Conservation (phyloP, 2,329 filamentous ascomycete genomes). For the Trichoderma oligosporum region DNA sequence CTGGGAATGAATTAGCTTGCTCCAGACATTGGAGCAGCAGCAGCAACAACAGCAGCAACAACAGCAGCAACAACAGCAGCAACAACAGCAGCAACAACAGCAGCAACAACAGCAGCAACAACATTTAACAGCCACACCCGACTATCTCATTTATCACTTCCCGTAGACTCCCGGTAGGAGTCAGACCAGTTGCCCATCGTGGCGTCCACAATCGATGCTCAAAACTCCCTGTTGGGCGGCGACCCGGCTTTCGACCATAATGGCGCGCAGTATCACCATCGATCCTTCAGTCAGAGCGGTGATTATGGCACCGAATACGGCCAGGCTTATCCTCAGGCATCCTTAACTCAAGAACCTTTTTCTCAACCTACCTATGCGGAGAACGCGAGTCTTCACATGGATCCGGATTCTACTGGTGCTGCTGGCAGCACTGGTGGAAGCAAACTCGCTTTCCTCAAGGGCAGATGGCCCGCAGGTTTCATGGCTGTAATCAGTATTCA, state of each 20-base stretch:
- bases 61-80: no score
- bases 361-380: slow-evolving; percentile 29
- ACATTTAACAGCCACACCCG: background rate
- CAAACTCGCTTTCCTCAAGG: slow-evolving; percentile 69
- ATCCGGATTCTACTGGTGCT: slow-evolving; percentile 33
- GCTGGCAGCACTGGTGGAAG: slow-evolving; percentile 32
- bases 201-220: slow-evolving; percentile 41
- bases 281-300: slow-evolving; percentile 27
- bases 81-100: no score
- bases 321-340: slow-evolving; percentile 34
- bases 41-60: no score
- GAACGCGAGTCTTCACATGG: slow-evolving; percentile 29
- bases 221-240: slow-evolving; percentile 38
- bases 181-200: slow-evolving; percentile 34
- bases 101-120: no score
- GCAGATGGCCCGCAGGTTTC: slow-evolving; percentile 86
- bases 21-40: background rate
- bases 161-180: slow-evolving; percentile 37
- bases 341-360: slow-evolving; percentile 28
- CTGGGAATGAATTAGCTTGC: slow-evolving; percentile 15
- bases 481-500: slow-evolving; percentile 70
- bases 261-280: slow-evolving; percentile 26
- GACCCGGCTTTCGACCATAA: slow-evolving; percentile 38
- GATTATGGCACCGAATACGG: slow-evolving; percentile 33
- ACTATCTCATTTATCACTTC: slow-evolving; percentile 1